Percentiles rank a stretch among this genome's conserved stretches.
Evolutionary conservation across 345 rosid species (phyloP).

Genomic region (Orychophragmus violaceus): DNA sequence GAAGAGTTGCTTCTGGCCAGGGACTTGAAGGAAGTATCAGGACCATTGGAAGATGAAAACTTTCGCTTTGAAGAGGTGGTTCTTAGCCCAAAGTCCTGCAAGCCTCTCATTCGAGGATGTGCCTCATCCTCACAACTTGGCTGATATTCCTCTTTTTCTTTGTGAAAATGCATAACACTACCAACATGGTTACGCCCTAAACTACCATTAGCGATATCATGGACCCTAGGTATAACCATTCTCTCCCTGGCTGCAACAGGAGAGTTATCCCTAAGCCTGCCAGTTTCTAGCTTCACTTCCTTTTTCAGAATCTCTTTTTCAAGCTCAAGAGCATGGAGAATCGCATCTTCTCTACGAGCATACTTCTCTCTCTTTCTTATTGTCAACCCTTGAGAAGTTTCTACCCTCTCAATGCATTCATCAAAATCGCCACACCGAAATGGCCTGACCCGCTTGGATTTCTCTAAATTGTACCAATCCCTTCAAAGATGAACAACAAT

Average conservation of each 20-base stretch:
- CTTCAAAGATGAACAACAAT: constrained; percentile 30
- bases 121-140: constrained; percentile 45
- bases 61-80: constrained; percentile 55
- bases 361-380: constrained; percentile 92
- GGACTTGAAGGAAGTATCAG: constrained; percentile 40
- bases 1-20: constrained; percentile 35
- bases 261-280: constrained; percentile 31
- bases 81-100: constrained; percentile 75
- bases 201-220: constrained; percentile 36
- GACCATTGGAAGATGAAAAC: constrained; percentile 38
- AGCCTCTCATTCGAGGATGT: constrained; percentile 74
- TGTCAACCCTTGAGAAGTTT: constrained; percentile 68
- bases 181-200: constrained; percentile 1
- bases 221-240: constrained; percentile 34
- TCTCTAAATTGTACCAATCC: constrained; percentile 99
- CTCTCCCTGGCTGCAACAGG: constrained; percentile 39
- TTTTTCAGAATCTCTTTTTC: constrained; percentile 59
- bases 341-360: constrained; percentile 99
- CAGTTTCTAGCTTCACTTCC: constrained; percentile 43
- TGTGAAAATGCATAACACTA: constrained; percentile 21
- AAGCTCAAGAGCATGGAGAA: constrained; percentile 98
- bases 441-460: constrained; percentile 95
- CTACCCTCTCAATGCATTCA: constrained; percentile 91
- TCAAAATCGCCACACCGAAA: constrained; percentile 97
- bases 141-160: constrained; percentile 37